Evolutionary conservation across 108 stramenopile species (phyloP).

Genomic region (Pinguiococcus pyrenoidosus): DNA sequence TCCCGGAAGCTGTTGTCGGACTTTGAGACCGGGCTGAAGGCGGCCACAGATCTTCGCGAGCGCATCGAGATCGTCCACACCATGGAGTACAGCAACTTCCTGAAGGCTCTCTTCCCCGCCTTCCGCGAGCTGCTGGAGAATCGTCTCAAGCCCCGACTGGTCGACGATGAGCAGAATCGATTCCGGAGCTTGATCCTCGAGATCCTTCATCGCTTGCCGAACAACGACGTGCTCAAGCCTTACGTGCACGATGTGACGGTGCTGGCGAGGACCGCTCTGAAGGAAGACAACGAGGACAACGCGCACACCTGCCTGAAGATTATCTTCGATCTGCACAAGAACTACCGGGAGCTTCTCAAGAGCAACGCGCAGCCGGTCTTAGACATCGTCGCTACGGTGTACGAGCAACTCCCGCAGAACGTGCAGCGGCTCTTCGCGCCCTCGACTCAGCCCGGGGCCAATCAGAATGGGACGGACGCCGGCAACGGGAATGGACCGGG

Average conservation of each 20-base stretch:
- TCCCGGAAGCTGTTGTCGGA: too few relatives aligned
- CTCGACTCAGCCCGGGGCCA: too few relatives aligned
- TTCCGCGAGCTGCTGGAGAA: not conserved
- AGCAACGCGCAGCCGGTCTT: constrained; percentile 62
- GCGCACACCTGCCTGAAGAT: constrained; percentile 56
- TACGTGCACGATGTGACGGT: constrained; percentile 57
- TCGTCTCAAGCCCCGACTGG: not conserved
- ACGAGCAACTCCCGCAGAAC: constrained; percentile 42
- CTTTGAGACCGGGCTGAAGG: too few relatives aligned
- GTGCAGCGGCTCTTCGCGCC: too few relatives aligned
- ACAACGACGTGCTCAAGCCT: constrained; percentile 59
- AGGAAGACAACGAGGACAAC: constrained; percentile 66
- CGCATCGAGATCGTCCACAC: constrained; percentile 32
- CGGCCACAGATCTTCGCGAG: constrained; percentile 19
- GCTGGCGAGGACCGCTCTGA: constrained; percentile 48
- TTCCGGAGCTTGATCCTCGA: constrained; percentile 56
- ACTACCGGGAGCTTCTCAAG: constrained; percentile 51
- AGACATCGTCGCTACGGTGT: constrained; percentile 52
- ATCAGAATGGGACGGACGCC: too few relatives aligned
- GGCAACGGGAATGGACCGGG: too few relatives aligned
- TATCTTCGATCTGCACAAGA: constrained; percentile 69
- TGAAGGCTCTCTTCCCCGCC: not conserved
- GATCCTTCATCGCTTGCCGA: constrained; percentile 56
- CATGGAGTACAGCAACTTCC: constrained; percentile 10
- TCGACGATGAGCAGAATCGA: constrained; percentile 26